Percentiles rank a stretch among this genome's conserved stretches.
Evolutionary conservation across 345 rosid genomes (phyloP).

Genomic region (Linum trigynum): DNA sequence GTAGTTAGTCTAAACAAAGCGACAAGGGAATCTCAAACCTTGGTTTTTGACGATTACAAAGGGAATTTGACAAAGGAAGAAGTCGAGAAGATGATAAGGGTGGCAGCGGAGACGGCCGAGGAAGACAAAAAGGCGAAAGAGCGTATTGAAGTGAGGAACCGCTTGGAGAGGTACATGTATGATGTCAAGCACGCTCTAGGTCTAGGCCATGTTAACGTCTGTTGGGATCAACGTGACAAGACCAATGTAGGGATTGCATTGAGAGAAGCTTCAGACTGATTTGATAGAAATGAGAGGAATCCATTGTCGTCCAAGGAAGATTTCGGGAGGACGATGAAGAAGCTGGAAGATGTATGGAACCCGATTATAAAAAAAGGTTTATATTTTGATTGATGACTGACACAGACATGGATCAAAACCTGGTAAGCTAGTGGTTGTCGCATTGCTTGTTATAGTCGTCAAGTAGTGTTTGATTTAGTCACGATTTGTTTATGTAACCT

Average conservation of each 20-base stretch:
- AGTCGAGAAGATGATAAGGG: slow-evolving; percentile 47
- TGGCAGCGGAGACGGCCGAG: slow-evolving; percentile 45
- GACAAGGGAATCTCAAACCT: slow-evolving; percentile 32
- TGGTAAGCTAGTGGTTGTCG: too few relatives aligned
- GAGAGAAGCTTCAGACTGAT: neutral
- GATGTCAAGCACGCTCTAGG: slow-evolving; percentile 27
- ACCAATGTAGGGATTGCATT: slow-evolving; percentile 35
- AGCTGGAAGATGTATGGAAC: slow-evolving; percentile 45
- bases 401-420: too few relatives aligned
- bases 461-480: too few relatives aligned
- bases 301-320: slow-evolving; percentile 41
- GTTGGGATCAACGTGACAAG: slow-evolving; percentile 27
- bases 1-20: slow-evolving; percentile 51
- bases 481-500: too few relatives aligned
- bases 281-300: slow-evolving; percentile 49
- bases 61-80: slow-evolving; percentile 48
- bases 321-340: slow-evolving; percentile 42
- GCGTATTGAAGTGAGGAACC: slow-evolving; percentile 47
- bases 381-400: slow-evolving; percentile 11
- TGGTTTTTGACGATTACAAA: slow-evolving; percentile 41
- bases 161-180: slow-evolving; percentile 20
- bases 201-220: slow-evolving; percentile 35
- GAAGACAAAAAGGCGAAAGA: slow-evolving; percentile 40
- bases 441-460: too few relatives aligned
- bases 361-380: slow-evolving; percentile 41